A percentile compares a stretch with the other conserved stretches of the same genome.
Conservation (phyloP, 192 early-diverging fungal species). For the Rhizophagus prolifer region DNA sequence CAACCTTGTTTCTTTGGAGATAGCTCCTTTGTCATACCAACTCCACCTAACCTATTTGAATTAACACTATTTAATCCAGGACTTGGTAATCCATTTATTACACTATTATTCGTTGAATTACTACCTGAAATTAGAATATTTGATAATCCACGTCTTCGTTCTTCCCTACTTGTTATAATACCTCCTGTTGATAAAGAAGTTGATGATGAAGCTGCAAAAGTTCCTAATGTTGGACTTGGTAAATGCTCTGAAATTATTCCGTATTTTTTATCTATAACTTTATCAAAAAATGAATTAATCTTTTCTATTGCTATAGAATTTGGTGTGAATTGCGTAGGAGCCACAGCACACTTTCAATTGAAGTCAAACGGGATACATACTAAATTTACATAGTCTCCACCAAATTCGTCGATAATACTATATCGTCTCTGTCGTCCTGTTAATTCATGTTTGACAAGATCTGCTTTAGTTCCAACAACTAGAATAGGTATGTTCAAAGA, state of each 20-base stretch:
- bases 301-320: constrained; percentile 19
- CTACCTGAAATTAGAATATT: background rate
- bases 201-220: background rate
- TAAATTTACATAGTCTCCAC: constrained; percentile 27
- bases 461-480: constrained; percentile 30
- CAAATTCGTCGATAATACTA: constrained; percentile 30
- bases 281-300: constrained; percentile 28
- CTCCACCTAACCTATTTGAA: background rate
- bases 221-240: constrained; percentile 3
- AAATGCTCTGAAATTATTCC: background rate
- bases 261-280: constrained; percentile 28
- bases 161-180: background rate
- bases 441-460: constrained; percentile 29
- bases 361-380: constrained; percentile 10
- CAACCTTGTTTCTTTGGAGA: background rate
- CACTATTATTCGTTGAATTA: background rate
- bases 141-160: constrained; percentile 6
- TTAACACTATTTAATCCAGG: background rate
- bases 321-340: constrained; percentile 17
- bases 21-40: background rate
- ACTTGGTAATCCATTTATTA: background rate
- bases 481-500: constrained; percentile 6
- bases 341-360: constrained; percentile 18
- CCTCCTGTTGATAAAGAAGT: background rate
- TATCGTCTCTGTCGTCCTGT: constrained; percentile 28